Conservation (phyloP, 2,329 filamentous ascomycete species). For the Epichloe festucae region DNA sequence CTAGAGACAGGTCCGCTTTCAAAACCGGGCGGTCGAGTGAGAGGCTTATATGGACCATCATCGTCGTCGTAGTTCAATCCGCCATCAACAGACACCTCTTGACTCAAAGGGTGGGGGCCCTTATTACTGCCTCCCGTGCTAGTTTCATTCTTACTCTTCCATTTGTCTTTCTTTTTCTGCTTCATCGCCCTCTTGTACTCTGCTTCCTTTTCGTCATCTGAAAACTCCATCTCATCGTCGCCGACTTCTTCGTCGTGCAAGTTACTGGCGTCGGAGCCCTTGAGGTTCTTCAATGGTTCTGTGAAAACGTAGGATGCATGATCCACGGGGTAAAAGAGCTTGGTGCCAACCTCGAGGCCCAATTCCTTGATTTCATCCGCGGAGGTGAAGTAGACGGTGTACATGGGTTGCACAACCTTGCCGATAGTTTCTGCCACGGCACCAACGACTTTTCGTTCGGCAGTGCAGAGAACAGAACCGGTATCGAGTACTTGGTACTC, state of each 20-base stretch:
- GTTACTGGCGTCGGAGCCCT: constrained; percentile 90
- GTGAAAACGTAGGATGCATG: constrained; percentile 83
- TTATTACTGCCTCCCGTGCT: constrained; percentile 21
- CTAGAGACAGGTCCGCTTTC: constrained; percentile 33
- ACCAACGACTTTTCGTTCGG: constrained; percentile 64
- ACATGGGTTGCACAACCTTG: constrained; percentile 72
- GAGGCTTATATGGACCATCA: constrained; percentile 58
- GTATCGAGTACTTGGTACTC: constrained; percentile 76
- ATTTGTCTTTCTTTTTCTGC: constrained; percentile 45
- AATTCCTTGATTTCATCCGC: constrained; percentile 53
- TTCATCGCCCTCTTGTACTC: constrained; percentile 62
- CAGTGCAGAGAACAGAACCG: constrained; percentile 70
- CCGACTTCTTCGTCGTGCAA: constrained; percentile 83
- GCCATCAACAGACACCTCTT: constrained; percentile 25
- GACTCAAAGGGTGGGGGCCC: constrained; percentile 27
- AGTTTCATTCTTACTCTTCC: constrained; percentile 28
- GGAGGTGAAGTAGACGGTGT: constrained; percentile 65
- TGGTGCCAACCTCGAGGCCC: constrained; percentile 54
- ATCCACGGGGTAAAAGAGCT: constrained; percentile 65
- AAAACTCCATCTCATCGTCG: constrained; percentile 85
- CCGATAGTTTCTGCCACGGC: constrained; percentile 78
- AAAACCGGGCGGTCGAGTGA: constrained; percentile 54
- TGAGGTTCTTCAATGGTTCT: constrained; percentile 61
- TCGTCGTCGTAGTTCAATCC: constrained; percentile 55
- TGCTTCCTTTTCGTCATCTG: constrained; percentile 88